A percentile compares a stretch with the other conserved stretches of the same genome.
phyloP scores from a whole-genome alignment of 805 yeast species.

The Wickerhamiella lipophila region DNA sequence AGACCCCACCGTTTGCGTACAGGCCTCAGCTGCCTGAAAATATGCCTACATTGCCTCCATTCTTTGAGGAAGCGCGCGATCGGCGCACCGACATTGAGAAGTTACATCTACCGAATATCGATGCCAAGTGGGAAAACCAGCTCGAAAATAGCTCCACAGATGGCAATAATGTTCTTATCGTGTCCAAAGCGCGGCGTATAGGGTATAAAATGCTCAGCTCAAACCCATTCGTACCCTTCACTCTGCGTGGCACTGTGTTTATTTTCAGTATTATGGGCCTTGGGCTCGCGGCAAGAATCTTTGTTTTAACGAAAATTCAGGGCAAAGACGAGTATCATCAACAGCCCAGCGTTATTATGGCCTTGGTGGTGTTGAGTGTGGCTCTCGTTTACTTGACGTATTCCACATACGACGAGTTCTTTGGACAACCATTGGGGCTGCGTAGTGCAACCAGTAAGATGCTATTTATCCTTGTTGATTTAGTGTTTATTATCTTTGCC shows the following conservation, averaged over 20 bases:
- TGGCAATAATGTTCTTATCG: neutral
- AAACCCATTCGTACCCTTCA: slow-evolving; percentile 71
- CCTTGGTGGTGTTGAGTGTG: slow-evolving; percentile 67
- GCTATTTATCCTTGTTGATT: slow-evolving; percentile 65
- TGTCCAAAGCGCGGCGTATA: slow-evolving; percentile 7
- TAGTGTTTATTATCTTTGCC: slow-evolving; percentile 75
- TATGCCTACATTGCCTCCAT: slow-evolving; percentile 1
- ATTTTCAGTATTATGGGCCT: slow-evolving; percentile 54
- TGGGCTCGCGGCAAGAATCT: slow-evolving; percentile 50
- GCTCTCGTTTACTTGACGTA: slow-evolving; percentile 68
- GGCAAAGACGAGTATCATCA: slow-evolving; percentile 14
- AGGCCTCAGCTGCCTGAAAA: slow-evolving; percentile 4
- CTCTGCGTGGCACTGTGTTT: slow-evolving; percentile 50
- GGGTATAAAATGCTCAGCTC: slow-evolving; percentile 38
- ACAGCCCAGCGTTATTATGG: slow-evolving; percentile 78
- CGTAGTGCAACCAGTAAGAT: slow-evolving; percentile 76
- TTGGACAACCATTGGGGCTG: slow-evolving; percentile 82
- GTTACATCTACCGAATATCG: slow-evolving; percentile 17
- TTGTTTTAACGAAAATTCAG: slow-evolving; percentile 25
- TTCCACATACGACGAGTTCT: slow-evolving; percentile 82
- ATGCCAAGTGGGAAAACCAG: slow-evolving; percentile 19
- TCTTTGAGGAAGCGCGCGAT: neutral
- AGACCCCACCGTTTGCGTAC: slow-evolving; percentile 8
- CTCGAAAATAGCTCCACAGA: slow-evolving; percentile 11
- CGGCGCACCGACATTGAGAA: slow-evolving; percentile 2